phyloP scores from a whole-genome alignment of 2,329 filamentous ascomycete species.

The Diaporthe sp. region DNA sequence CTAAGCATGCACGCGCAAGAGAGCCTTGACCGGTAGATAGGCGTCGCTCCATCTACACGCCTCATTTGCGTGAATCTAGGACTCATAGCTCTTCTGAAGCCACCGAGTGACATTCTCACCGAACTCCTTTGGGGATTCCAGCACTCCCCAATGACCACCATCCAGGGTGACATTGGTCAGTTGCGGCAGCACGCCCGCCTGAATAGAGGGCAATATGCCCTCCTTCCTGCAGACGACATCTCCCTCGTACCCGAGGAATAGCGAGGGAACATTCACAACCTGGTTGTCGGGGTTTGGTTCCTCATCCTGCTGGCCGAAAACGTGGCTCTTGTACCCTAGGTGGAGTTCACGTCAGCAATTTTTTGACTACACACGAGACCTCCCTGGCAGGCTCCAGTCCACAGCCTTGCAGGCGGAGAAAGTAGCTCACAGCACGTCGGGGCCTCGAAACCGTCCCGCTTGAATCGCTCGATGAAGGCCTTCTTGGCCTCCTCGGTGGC shows the following conservation, averaged over 20 bases:
- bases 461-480: conserved; percentile 41
- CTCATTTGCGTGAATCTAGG: background rate
- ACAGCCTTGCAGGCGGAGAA: no score
- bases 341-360: background rate
- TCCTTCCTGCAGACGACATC: conserved; percentile 43
- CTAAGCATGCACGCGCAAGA: background rate
- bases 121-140: conserved; percentile 43
- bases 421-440: conserved; percentile 39
- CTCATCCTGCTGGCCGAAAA: conserved; percentile 37
- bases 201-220: conserved; percentile 35
- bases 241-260: conserved; percentile 41
- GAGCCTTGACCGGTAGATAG: background rate
- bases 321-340: conserved; percentile 40
- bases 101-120: conserved; percentile 31
- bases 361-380: no score
- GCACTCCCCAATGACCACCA: conserved; percentile 44
- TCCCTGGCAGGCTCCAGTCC: background rate
- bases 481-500: no score
- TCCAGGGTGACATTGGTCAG: conserved; percentile 40
- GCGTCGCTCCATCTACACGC: no score
- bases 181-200: conserved; percentile 40
- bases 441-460: conserved; percentile 42
- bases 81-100: conserved; percentile 19
- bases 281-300: conserved; percentile 37
- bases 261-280: conserved; percentile 39